A percentile compares a stretch with the other conserved stretches of the same genome.
These are phyloP conservation scores for Blastobotrys robertii DNA, from an alignment of 805 yeast species.

Conservation along the genomic window DNA sequence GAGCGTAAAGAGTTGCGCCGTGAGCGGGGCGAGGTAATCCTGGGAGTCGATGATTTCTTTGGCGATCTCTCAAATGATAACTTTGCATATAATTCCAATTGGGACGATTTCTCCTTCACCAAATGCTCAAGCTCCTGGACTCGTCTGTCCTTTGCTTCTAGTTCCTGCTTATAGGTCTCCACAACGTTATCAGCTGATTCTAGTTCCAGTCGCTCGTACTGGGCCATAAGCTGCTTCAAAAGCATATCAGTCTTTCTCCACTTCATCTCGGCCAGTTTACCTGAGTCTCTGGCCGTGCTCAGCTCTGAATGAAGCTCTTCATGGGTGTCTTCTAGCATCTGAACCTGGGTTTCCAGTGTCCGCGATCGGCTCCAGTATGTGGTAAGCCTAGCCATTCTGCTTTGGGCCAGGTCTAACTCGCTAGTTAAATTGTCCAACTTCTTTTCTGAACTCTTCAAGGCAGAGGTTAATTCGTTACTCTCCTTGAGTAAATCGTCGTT, in stretches of 20 bases:
- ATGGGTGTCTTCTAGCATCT: constrained; percentile 9
- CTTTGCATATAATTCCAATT: not conserved
- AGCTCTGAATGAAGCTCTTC: constrained; percentile 13
- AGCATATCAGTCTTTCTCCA: constrained; percentile 13
- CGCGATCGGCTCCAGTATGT: constrained; percentile 8
- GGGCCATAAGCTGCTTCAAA: constrained; percentile 10
- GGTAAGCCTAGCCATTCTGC: constrained; percentile 9
- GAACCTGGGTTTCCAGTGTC: constrained; percentile 12
- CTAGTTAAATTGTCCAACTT: constrained; percentile 7
- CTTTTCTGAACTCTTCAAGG: constrained; percentile 9
- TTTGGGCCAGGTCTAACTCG: constrained; percentile 8
- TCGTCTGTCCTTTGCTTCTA: not conserved
- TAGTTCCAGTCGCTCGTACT: constrained; percentile 11
- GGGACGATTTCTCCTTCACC: not conserved
- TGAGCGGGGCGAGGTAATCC: not conserved
- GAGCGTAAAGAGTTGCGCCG: not conserved
- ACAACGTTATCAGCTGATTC: not conserved
- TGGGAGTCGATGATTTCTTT: not conserved
- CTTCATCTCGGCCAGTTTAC: constrained; percentile 8
- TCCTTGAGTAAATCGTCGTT: constrained; percentile 11
- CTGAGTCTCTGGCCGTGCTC: constrained; percentile 6
- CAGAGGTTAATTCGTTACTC: constrained; percentile 7
- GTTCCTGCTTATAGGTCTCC: not conserved
- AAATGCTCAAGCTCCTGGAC: not conserved
- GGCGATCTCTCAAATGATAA: not conserved